These are phyloP conservation scores for Neurospora sp. DNA, from an alignment of 495 filamentous ascomycete species.

Conservation along the genomic window DNA sequence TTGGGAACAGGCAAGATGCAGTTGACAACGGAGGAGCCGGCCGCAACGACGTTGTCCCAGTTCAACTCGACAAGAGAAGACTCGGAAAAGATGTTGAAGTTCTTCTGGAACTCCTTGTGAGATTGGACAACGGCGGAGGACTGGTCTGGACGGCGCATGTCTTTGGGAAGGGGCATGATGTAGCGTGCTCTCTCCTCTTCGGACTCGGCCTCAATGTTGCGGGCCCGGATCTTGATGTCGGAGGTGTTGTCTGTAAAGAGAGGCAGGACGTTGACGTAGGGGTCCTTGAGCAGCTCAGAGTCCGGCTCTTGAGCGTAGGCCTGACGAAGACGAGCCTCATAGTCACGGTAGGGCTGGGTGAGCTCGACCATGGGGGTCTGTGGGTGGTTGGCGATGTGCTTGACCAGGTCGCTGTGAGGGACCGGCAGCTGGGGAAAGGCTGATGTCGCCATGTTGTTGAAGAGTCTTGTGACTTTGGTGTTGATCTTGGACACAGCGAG, in stretches of 20 bases:
- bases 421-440: conserved; percentile 35
- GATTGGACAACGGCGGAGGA: conserved; percentile 54
- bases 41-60: conserved; percentile 69
- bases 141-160: conserved; percentile 47
- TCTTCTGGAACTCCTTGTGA: conserved; percentile 59
- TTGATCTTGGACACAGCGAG: not conserved
- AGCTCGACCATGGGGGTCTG: conserved; percentile 45
- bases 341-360: conserved; percentile 57
- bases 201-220: conserved; percentile 49
- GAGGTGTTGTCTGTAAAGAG: conserved; percentile 51
- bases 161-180: conserved; percentile 53
- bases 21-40: conserved; percentile 68
- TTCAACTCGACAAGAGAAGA: conserved; percentile 50
- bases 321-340: conserved; percentile 57
- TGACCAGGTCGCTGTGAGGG: conserved; percentile 30
- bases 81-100: conserved; percentile 74
- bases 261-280: conserved; percentile 56
- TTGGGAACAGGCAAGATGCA: conserved; percentile 61
- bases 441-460: conserved; percentile 24
- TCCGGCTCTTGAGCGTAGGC: conserved; percentile 60
- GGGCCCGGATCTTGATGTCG: conserved; percentile 49
- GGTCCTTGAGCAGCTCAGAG: conserved; percentile 47
- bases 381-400: conserved; percentile 39
- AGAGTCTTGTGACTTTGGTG: not conserved
- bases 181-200: conserved; percentile 53